Evolutionary conservation across 768 basidiomycete species (phyloP).

Genomic region (Megacollybia marginata): DNA sequence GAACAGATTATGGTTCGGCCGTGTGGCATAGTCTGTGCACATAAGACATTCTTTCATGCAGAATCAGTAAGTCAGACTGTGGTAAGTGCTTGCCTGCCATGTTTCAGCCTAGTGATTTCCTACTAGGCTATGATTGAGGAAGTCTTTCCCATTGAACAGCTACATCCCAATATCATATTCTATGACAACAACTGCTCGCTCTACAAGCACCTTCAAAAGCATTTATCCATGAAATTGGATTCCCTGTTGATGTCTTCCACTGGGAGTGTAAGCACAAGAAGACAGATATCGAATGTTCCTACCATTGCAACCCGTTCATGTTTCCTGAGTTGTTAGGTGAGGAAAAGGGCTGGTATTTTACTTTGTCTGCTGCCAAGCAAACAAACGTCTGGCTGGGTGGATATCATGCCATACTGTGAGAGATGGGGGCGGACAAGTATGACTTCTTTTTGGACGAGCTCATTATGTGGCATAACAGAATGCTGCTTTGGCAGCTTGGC

Average conservation of each 20-base stretch:
- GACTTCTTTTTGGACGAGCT: conserved; percentile 17
- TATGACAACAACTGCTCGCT: conserved; percentile 18
- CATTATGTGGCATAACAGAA: conserved; percentile 8
- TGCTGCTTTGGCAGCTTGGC: background rate
- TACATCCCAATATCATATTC: conserved; percentile 16
- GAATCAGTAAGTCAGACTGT: conserved; percentile 12
- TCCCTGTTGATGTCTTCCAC: conserved; percentile 19
- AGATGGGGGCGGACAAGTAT: conserved; percentile 12
- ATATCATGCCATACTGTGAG: conserved; percentile 14
- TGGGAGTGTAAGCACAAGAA: conserved; percentile 14
- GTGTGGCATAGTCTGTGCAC: conserved; percentile 21
- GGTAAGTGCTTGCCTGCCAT: conserved; percentile 13
- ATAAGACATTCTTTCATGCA: conserved; percentile 16
- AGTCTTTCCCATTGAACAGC: conserved; percentile 6
- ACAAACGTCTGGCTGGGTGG: conserved; percentile 24
- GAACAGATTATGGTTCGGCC: conserved; percentile 21
- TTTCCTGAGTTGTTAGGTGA: conserved; percentile 15
- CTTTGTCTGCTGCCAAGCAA: conserved; percentile 23
- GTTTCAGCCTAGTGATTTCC: background rate
- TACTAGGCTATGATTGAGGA: conserved; percentile 12
- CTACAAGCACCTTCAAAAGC: background rate
- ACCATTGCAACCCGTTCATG: conserved; percentile 13
- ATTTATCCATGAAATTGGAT: conserved; percentile 7
- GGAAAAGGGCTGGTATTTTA: conserved; percentile 20
- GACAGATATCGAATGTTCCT: conserved; percentile 10